phyloP scores from a whole-genome alignment of 164 flowering plant genomes.

The Vitis labrusca region DNA sequence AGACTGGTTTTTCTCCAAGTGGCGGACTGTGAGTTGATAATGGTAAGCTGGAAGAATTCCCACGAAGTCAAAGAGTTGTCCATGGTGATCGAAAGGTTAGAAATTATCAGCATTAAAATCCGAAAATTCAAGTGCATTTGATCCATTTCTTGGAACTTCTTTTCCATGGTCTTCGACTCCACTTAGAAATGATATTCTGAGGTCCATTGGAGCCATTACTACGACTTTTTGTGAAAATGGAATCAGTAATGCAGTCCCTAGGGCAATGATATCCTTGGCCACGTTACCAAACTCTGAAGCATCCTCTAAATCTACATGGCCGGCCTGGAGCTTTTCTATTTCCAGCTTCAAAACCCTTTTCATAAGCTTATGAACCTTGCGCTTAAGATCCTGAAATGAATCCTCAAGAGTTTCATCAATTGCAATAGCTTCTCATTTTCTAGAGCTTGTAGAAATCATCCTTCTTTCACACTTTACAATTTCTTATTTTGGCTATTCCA shows the following conservation, averaged over 20 bases:
- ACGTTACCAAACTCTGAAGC: slow-evolving; percentile 71
- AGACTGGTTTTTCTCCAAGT: too few species aligned
- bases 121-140: slow-evolving; percentile 34
- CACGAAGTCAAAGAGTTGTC: too few species aligned
- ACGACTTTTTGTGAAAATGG: slow-evolving; percentile 40
- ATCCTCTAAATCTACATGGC: slow-evolving; percentile 52
- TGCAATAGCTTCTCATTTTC: too few species aligned
- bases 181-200: slow-evolving; percentile 44
- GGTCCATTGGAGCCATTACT: slow-evolving; percentile 62
- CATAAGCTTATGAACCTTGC: slow-evolving; percentile 94
- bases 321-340: slow-evolving; percentile 62
- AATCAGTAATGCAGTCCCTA: slow-evolving; percentile 19
- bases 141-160: slow-evolving; percentile 51
- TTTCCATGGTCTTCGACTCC: slow-evolving; percentile 52
- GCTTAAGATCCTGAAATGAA: slow-evolving; percentile 78
- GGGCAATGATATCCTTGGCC: slow-evolving; percentile 1
- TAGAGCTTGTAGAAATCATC: too few species aligned
- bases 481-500: too few species aligned
- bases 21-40: too few species aligned
- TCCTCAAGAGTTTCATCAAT: too few species aligned
- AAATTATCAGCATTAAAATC: slow-evolving; percentile 44
- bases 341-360: slow-evolving; percentile 80
- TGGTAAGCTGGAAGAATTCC: too few species aligned
- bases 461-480: too few species aligned
- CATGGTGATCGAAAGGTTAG: too few species aligned